These are phyloP conservation scores for Barnettozyma pratensis DNA, from an alignment of 805 yeast species.

Conservation along the genomic window DNA sequence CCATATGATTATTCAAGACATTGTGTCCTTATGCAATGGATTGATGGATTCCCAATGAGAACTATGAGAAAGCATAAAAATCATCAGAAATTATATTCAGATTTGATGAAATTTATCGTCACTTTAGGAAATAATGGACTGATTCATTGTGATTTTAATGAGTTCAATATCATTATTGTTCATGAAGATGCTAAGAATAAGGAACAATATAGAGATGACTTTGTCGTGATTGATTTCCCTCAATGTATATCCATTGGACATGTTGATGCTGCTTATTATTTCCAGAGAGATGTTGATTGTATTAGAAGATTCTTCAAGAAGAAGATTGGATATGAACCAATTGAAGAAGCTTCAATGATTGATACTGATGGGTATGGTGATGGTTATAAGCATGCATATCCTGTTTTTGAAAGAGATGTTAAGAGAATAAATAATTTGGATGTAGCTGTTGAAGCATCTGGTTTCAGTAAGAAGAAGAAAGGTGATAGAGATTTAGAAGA, in stretches of 20 bases:
- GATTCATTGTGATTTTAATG: slow-evolving; percentile 97
- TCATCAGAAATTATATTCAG: slow-evolving; percentile 69
- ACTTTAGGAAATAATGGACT: slow-evolving; percentile 81
- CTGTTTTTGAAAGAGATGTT: slow-evolving; percentile 75
- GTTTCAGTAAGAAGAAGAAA: slow-evolving; percentile 54
- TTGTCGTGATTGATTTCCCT: slow-evolving; percentile 95
- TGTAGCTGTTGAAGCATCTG: slow-evolving; percentile 87
- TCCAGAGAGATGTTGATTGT: slow-evolving; percentile 91
- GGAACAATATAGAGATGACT: slow-evolving; percentile 51
- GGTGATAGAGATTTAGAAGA: slow-evolving; percentile 66
- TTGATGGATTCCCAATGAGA: slow-evolving; percentile 88
- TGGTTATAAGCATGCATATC: slow-evolving; percentile 71
- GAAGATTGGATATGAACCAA: slow-evolving; percentile 71
- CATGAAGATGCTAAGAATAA: slow-evolving; percentile 45
- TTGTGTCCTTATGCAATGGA: slow-evolving; percentile 86
- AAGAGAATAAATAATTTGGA: slow-evolving; percentile 66
- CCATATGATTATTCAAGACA: slow-evolving; percentile 91
- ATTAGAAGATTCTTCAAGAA: slow-evolving; percentile 76
- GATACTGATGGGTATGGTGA: slow-evolving; percentile 80
- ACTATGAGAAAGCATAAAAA: slow-evolving; percentile 66
- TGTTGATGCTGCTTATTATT: slow-evolving; percentile 79
- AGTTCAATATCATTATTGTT: slow-evolving; percentile 86
- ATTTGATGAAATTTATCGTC: slow-evolving; percentile 83
- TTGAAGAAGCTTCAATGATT: slow-evolving; percentile 60
- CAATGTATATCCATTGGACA: slow-evolving; percentile 95